Evolutionary conservation across 2,329 filamentous ascomycete species (phyloP).

Genomic region (Magnaporthiopsis incrustans): DNA sequence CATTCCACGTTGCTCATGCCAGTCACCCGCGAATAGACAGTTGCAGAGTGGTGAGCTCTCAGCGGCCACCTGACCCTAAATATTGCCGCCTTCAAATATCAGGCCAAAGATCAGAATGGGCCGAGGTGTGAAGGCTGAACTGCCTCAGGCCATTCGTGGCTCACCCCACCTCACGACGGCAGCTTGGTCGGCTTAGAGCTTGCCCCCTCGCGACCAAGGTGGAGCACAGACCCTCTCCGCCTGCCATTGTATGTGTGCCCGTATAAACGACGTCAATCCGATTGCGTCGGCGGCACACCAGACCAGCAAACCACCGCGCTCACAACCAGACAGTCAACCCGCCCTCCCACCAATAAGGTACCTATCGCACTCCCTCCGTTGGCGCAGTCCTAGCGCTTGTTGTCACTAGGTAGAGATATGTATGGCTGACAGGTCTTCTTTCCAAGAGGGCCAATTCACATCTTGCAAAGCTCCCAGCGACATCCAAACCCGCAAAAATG

Average conservation of each 20-base stretch:
- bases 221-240: not conserved
- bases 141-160: not conserved
- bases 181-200: not conserved
- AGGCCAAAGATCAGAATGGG: not conserved
- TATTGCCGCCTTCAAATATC: not conserved
- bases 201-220: not conserved
- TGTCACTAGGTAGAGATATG: not conserved
- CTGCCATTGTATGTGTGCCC: not conserved
- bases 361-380: not conserved
- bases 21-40: not conserved
- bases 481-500: conserved; percentile 39
- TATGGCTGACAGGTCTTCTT: not conserved
- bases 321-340: not conserved
- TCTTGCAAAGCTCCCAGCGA: not conserved
- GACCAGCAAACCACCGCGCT: not conserved
- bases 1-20: not conserved
- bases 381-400: not conserved
- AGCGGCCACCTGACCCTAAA: not conserved
- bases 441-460: not conserved
- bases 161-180: not conserved
- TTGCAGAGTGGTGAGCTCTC: not conserved
- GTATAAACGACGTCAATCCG: not conserved
- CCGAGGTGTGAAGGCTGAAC: not conserved
- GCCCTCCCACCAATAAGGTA: not conserved
- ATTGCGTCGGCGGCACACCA: not conserved